A percentile compares a stretch with the other conserved stretches of the same genome.
Evolutionary conservation across 345 rosid species (phyloP).

Genomic region (Fremontodendron californicum): DNA sequence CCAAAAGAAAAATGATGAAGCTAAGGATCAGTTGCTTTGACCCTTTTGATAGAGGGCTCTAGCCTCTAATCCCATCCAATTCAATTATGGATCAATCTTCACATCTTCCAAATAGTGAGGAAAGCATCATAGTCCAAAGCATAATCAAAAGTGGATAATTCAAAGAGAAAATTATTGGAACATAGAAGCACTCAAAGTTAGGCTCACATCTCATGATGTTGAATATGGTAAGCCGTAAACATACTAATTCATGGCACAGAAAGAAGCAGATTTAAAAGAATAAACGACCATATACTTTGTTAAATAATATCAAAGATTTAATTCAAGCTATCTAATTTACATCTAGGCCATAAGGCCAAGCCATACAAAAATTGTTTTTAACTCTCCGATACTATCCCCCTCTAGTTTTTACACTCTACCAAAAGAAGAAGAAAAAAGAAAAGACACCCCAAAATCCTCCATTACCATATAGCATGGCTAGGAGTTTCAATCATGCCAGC

Average conservation of each 20-base stretch:
- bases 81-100: neutral
- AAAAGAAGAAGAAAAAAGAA: slow-evolving; percentile 1
- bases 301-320: neutral
- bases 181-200: neutral
- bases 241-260: neutral
- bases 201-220: neutral
- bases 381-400: slow-evolving; percentile 14
- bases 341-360: slow-evolving; percentile 17
- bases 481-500: slow-evolving; percentile 63
- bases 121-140: neutral
- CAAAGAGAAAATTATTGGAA: neutral
- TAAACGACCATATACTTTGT: neutral
- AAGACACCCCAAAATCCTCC: neutral
- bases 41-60: neutral
- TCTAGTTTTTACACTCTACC: slow-evolving; percentile 40
- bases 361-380: slow-evolving; percentile 25
- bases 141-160: neutral
- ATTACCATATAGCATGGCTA: neutral
- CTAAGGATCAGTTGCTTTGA: neutral
- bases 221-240: neutral
- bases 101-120: neutral
- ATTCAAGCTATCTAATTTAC: slow-evolving; percentile 11
- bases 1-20: neutral
- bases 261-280: neutral
- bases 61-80: neutral